Base-by-base conservation (phyloP, 1,139 yeast species). In the Candida tropicalis region DNA sequence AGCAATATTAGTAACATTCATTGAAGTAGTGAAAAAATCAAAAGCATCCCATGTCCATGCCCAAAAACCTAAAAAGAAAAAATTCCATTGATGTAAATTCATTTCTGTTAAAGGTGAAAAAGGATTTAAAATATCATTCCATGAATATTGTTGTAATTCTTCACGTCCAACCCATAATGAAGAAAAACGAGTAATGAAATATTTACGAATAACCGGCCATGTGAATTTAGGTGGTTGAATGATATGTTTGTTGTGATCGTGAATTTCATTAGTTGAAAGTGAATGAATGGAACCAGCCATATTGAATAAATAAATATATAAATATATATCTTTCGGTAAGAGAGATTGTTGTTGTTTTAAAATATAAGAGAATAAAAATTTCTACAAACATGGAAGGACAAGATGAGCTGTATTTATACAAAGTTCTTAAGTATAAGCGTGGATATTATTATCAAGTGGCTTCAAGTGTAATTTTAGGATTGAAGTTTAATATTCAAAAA, bases 11-110 rank as follows among this genome's bases (percentile, higher is more conserved):
- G 56, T 28, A 5, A 62, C 65, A 46, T 70, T 69, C 44, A 69
- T 59, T 12, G 69, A 61, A 7, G 70, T 70, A n/a, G 65, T 49
- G 45, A 69, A 70, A 49, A 64, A 69, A 53, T 70, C 77, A 49
- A 71, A 64, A 6, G 75, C 71, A 55, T 70, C 77, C 70, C 71
- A 67, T 6, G 74, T 68, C 76, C 76, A 71, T 18, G 68, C 73
- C 38, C 55, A 53, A 41, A 66, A 63, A 1, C 72, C 73, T 37
- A 66, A 51, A 18, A 57, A 43, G 48, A 68, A 68, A 44, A 60
- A 68, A 44, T 59, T 57, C 76, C 77, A 70, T 49, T 70, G 68
- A 39, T 55, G 57, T 23, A 58, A 53, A 16, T 58, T 56, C 44
- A 71, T 49, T 44, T 60, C 65, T 8, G 39, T 46, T 36, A 71